Conservation (phyloP, 768 basidiomycete genomes). For the Boletales sp. region DNA sequence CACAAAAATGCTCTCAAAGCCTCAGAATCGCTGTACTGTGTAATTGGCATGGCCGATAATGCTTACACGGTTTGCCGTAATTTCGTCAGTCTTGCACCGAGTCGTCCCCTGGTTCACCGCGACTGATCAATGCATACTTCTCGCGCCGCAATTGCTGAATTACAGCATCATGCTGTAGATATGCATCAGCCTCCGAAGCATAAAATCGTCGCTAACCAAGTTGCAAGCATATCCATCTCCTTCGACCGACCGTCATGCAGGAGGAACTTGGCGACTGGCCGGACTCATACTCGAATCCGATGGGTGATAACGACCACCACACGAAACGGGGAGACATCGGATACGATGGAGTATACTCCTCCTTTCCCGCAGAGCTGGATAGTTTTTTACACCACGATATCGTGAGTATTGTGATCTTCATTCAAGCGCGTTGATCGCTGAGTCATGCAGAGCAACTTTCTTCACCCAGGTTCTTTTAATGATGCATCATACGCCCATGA, state of each 20-base stretch:
- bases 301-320: background rate
- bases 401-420: constrained; percentile 11
- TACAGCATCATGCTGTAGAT: constrained; percentile 27
- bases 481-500: background rate
- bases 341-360: background rate
- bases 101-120: background rate
- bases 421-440: background rate
- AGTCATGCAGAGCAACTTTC: constrained; percentile 8
- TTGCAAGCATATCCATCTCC: background rate
- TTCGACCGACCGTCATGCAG: constrained; percentile 13
- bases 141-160: background rate
- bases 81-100: background rate
- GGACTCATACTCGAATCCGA: constrained; percentile 3
- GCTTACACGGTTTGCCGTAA: background rate
- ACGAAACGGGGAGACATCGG: background rate
- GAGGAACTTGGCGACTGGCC: background rate
- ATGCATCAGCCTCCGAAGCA: constrained; percentile 5
- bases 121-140: background rate
- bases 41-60: constrained; percentile 10
- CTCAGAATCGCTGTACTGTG: constrained; percentile 16
- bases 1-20: constrained; percentile 4
- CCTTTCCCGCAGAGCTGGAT: background rate
- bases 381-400: background rate
- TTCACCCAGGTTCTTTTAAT: background rate
- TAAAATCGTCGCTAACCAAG: constrained; percentile 2